Percentiles rank a stretch among this genome's conserved stretches.
Conservation (phyloP, 2,329 filamentous ascomycete species). For the Chalaropsis thielavioides region DNA sequence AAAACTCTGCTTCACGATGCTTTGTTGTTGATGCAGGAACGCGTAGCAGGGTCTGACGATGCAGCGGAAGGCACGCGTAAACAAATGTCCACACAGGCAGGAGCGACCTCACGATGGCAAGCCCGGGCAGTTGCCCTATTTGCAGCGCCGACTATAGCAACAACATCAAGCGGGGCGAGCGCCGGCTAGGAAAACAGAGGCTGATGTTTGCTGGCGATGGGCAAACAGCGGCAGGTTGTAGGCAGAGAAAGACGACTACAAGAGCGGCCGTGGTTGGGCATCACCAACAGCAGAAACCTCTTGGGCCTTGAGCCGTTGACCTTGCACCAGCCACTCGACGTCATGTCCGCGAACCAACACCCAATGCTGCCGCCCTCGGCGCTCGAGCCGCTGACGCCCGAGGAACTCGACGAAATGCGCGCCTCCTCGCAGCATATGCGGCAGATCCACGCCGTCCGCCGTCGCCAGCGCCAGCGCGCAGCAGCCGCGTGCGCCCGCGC, state of each 20-base stretch:
- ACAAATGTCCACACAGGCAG: background rate
- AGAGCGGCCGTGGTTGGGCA: background rate
- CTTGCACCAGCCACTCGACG: too few species aligned
- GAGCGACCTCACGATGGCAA: background rate
- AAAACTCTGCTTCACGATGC: background rate
- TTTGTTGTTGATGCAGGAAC: background rate
- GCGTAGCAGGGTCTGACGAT: background rate
- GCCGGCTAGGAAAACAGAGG: background rate
- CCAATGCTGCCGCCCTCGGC: background rate
- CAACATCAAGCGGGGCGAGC: background rate
- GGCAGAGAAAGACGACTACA: background rate
- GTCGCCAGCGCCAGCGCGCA: background rate
- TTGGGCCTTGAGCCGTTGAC: too few species aligned
- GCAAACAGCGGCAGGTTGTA: background rate
- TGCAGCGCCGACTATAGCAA: background rate
- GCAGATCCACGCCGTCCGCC: background rate
- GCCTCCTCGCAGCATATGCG: background rate
- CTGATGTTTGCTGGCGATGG: background rate
- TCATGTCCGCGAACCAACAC: background rate
- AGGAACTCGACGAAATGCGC: background rate
- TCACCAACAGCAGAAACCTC: too few species aligned
- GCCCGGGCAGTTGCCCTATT: background rate
- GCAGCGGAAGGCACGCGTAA: background rate
- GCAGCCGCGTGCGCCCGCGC: background rate
- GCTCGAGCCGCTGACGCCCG: background rate